A percentile compares a stretch with the other conserved stretches of the same genome.
Conservation (phyloP, 495 filamentous ascomycete genomes). For the Lophium mytilinum region DNA sequence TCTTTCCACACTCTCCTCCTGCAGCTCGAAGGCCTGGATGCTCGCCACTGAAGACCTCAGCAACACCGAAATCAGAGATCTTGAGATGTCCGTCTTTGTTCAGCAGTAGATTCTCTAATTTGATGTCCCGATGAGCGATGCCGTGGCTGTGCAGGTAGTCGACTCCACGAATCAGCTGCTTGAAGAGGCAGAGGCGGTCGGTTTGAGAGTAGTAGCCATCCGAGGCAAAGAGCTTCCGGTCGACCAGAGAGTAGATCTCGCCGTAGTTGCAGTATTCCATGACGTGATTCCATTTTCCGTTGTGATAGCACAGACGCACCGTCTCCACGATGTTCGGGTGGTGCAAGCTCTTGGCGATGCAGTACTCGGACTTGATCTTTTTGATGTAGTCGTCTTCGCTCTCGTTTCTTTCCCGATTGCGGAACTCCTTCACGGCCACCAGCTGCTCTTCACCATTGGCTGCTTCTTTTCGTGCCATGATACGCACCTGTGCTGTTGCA, state of each 20-base stretch:
- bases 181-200: slow-evolving; percentile 67
- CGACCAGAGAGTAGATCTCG: slow-evolving; percentile 62
- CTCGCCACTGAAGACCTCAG: slow-evolving; percentile 64
- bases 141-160: slow-evolving; percentile 62
- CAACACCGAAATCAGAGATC: slow-evolving; percentile 74
- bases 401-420: slow-evolving; percentile 53
- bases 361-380: slow-evolving; percentile 76
- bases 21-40: slow-evolving; percentile 61
- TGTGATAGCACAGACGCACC: slow-evolving; percentile 57
- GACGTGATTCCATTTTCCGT: slow-evolving; percentile 64
- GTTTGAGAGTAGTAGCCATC: slow-evolving; percentile 45
- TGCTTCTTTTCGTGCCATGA: slow-evolving; percentile 54
- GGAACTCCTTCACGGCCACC: slow-evolving; percentile 74
- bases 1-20: slow-evolving; percentile 55
- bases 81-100: slow-evolving; percentile 62
- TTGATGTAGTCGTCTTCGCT: slow-evolving; percentile 58
- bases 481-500: slow-evolving; percentile 61
- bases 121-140: slow-evolving; percentile 76
- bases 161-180: slow-evolving; percentile 65
- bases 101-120: slow-evolving; percentile 69
- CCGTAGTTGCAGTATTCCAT: slow-evolving; percentile 77
- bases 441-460: slow-evolving; percentile 40
- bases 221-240: slow-evolving; percentile 37
- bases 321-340: slow-evolving; percentile 77
- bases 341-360: slow-evolving; percentile 63